Base-by-base conservation (phyloP, 345 rosid genomes). In the Eucalyptus paniculata region DNA sequence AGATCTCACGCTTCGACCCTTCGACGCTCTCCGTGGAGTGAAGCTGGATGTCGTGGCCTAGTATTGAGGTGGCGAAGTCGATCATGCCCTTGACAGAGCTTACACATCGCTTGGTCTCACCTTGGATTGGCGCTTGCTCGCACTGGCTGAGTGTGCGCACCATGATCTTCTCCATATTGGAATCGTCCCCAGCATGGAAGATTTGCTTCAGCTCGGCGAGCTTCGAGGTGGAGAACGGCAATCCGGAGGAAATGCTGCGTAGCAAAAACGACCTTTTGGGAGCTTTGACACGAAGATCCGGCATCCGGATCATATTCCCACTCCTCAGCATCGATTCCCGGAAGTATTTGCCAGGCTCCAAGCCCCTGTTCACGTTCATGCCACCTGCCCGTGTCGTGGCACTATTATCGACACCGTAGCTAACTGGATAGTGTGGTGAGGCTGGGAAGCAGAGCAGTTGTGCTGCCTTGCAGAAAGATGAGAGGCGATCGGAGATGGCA, bases 201-300 rank as follows among this genome's bases (percentile, higher is more conserved):
- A 92, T 90, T 21, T 72, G n/a, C 88, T 91, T 92, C 44, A 97
- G 65, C 60, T 91, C 91, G 1, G 53, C 50, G 4, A 93, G 83
- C 51, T 91, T 82, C 4, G 96, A 90, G 45, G 95, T 90, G 7
- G 99, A 94, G 86, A 96, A 94, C 2, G 99, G 98, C 86, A 96
- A 81, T 86, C 95, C 94, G 0, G 96, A 93, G 11, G 90, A 62
- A 21, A 97, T 95, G 3, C 91, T 83, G 9, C 97, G 97, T 91
- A 99, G 99, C 87, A 96, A 91, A 96, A 97, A 96, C 56, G 98
- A 94, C 94, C 99, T 96, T 92, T 90, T 82, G 24, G 99, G 99
- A 98, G 96, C 96, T 91, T 92, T 96, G 93, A 97, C 99, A 19
- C 30, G 89, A 56, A 97, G 95, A 91, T 97, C 99, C 6, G 99